Evolutionary conservation across 108 stramenopile species (phyloP), one percentile per base, ranked within the genome.

Genomic region (Epipyxis sp.): DNA sequence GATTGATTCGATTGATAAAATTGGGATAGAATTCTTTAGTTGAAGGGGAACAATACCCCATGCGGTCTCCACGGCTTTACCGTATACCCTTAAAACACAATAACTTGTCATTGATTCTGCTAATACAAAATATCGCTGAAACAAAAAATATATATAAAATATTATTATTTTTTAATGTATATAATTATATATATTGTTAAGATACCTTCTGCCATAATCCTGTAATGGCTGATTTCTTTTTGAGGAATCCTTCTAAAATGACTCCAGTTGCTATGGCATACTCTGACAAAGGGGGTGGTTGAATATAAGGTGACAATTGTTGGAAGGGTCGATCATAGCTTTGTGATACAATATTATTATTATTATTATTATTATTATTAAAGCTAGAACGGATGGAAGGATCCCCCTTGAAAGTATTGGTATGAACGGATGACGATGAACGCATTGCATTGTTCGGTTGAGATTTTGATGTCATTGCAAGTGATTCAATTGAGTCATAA

Each of bases 1-100:
- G 13, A 65, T 32, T 6, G 27, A 3, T 10, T 16, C 61, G 25
- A 65, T 65, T 10, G 20, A 16, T 29, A 65, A 37, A 29, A 65
- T 37, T 10, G 61, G 61, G 25, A 65, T 3, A 37, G 30, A 37
- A 10, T 16, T 32, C 61, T 65, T 65, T 10, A 6, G 61, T 6
- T 32, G 61, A 10, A 65, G 61, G 30, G 61, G 61, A 29, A 65
- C 25, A 10, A 37, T 65, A 37, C 61, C 61, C 61, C 61, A 65
- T 3, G 61, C 61, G 6, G 13, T 37, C 3, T 3, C 61, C 3
- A 65, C 34, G 6, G 61, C 3, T 3, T 65, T 16, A 3, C 25
- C 25, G 25, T 65, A 65, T 10, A 65, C 34, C 3, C 61, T 32
- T 32, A 65, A 25, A 10, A 32, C 61, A 37, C 13, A 3, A 37